Evolutionary conservation across 1,284 basidiomycete genomes (phyloP), one percentile per base, ranked within the genome.

Genomic region (Cryptococcus sp.): DNA sequence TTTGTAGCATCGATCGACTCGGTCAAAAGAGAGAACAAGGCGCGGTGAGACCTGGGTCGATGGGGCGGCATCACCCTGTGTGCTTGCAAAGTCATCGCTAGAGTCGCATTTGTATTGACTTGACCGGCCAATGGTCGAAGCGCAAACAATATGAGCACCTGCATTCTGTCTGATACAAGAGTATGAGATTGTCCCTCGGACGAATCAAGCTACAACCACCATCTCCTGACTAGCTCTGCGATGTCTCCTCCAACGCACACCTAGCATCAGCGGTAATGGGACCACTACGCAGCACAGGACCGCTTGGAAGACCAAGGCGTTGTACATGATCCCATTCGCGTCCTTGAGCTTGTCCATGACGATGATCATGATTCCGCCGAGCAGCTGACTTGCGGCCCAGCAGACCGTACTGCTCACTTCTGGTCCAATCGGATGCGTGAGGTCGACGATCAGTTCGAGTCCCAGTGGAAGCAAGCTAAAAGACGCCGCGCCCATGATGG

Each of bases 351-450:
- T 49, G 25, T 45, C 38, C 54, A 56, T 56, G 17, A 43, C 41
- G 16, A 50, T 35, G 15, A 56, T 38, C 23, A 56, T 23, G 23
- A 50, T 50, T 10, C 54, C 54, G 20, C 54, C 54, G 6, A 35
- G 23, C 4, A 56, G 49, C 43, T 56, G 54, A 46, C 25, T 35
- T 8, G 45, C 30, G 5, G 54, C 39, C 54, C 54, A 56, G 35
- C 54, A 56, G 27, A 56, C 47, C 19, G 54, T 56, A 10, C 47
- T 50, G 17, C 47, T 50, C 20, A 56, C 42, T 56, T 56, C 54
- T 17, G 54, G 54, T 45, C 49, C 49, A 17, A 56, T 56, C 15
- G 54, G 54, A 25, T 38, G 51, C 3, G 54, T 56, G 3, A 41
- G n/a, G 43, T 56, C 54, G 7, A 43, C 54, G 10, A 56, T 22